Base-by-base conservation (phyloP, 2,329 filamentous ascomycete species). In the Fusarium hostae region DNA sequence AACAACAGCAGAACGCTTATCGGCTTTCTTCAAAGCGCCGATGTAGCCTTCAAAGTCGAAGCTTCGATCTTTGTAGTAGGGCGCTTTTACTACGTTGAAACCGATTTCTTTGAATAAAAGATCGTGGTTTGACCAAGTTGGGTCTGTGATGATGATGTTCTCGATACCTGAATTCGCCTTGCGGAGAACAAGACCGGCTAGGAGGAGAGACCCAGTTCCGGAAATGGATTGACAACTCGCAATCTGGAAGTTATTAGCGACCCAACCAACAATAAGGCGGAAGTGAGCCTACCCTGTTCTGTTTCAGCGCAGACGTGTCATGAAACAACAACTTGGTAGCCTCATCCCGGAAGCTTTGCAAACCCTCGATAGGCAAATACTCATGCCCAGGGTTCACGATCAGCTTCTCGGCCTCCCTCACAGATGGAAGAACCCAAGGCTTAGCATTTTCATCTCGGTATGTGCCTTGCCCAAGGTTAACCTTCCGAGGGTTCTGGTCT, bases 81-180 rank as follows among this genome's bases (percentile, higher is more conserved):
- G 80, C 0, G 79, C 66, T 20, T 71, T 76, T 12, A 75, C 60
- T 26, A 83, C 78, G 2, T 77, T 65, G 58, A 79, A 78, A 0
- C 81, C 82, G 3, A 80, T 68, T 0, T 78, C 78, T 10, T 65
- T 64, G 59, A 81, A 84, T 1, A 84, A 70, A 0, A 80, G 70
- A 4, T 79, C 74, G 44, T 84, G 83, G 66, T 84, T 84, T 11
- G 78, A 78, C 82, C 82, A 84, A 0, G 83, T 83, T 2, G 83
- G 82, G 2, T 81, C 77, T 1, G 82, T 80, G 30, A 84, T 80
- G 57, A 78, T 81, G 18, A 84, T 72, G 6, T 74, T 78, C 28
- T 74, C 74, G 1, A 77, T 74, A 5, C 70, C 70, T 0, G 75
- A 63, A 13, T 68, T 70, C 20, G 74, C 75, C 44, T 78, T 75